Base-by-base conservation (phyloP, 2,329 filamentous ascomycete species). In the Venturia effusa region DNA sequence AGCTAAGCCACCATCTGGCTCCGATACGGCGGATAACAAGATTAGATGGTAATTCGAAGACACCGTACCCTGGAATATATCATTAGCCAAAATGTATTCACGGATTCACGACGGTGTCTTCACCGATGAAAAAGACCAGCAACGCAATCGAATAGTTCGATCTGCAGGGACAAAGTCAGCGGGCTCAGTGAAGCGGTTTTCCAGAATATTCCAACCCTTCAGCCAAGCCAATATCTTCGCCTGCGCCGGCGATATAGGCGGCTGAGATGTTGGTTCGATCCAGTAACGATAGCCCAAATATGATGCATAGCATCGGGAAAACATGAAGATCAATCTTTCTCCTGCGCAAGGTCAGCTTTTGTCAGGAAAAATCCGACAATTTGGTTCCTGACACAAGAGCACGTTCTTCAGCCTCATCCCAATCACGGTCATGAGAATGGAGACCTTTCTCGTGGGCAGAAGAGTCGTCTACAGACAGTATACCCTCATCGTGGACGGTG, bases 291-390 rank as follows among this genome's bases (percentile, higher is more conserved):
- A 67, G 67, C 5, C 64, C 63, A 48, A 66, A 68, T 57, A 66
- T 51, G 43, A 66, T 67, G 22, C 71, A 69, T 11, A 72, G 67
- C 39, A 72, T 71, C 15, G 71, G 71, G 24, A 72, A 62, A n/a
- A 72, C 66, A 51, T 70, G 66, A 57, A 57, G 68, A 48, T 72
- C 71, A 22, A 71, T 69, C 70, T 67, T 75, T 70, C 34, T 39
- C 22, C 59, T 61, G 59, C 5, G 10, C 10, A 15, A 10, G 22
- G 22, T 48, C 22, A 48, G 43, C 5, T 3, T 41, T 15, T 41
- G 7, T 15, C 24, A 3, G 19, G 41, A 22, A 17, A 17, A 17
- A 19, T 17, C 10, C n/a, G 22, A 3, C 19, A 48, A 8, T 7
- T 48, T 22, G 4, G 10, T 48, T 22, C 22, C n/a, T 48, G 2